phyloP scores from a whole-genome alignment of 345 rosid species.

The Populus simonii region DNA sequence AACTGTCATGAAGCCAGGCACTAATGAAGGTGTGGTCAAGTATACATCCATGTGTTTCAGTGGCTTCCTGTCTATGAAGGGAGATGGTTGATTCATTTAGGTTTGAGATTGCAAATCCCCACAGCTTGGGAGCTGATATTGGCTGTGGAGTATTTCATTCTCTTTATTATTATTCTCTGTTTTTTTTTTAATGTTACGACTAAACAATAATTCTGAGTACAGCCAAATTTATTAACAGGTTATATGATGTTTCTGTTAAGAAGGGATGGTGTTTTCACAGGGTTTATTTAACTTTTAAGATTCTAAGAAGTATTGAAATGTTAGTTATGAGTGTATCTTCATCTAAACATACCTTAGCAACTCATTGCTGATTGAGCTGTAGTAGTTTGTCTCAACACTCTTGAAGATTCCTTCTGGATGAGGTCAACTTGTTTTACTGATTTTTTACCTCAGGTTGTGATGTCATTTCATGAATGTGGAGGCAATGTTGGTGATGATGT shows the following conservation, averaged over 20 bases:
- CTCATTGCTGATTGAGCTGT: neutral
- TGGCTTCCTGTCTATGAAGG: neutral
- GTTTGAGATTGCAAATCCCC: constrained; percentile 1
- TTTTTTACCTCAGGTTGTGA: constrained; percentile 63
- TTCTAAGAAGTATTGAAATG: neutral
- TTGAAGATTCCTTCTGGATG: constrained; percentile 17
- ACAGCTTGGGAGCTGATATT: neutral
- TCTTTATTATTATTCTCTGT: no score
- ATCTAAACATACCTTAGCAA: neutral
- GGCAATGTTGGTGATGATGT: constrained; percentile 98
- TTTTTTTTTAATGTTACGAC: neutral
- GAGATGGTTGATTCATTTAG: neutral
- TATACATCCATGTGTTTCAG: neutral
- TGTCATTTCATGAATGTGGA: constrained; percentile 99
- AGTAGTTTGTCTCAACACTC: constrained; percentile 1
- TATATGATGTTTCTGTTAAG: neutral
- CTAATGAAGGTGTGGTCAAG: neutral
- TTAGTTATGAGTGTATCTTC: neutral
- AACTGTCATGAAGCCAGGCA: neutral
- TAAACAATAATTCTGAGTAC: neutral
- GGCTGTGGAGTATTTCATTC: neutral
- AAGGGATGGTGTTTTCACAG: neutral
- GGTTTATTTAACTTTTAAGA: neutral
- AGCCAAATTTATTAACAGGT: neutral
- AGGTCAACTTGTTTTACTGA: constrained; percentile 9